These are phyloP conservation scores for Cyclotella cryptica DNA, from an alignment of 108 stramenopile genomes.

Conservation along the genomic window DNA sequence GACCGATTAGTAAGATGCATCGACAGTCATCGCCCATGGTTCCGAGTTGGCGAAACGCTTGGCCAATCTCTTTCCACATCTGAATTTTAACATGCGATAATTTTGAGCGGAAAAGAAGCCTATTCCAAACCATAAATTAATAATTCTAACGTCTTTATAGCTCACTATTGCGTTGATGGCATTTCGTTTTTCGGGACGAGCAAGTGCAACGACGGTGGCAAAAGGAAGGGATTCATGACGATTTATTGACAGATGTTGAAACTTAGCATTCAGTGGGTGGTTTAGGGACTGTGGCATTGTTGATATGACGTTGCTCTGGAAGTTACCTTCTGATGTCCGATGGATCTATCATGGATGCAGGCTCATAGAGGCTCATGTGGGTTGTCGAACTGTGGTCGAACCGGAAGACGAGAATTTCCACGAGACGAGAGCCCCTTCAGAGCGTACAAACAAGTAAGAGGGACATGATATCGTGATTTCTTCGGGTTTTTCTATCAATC, in stretches of 20 bases:
- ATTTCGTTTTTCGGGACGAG: constrained; percentile 73
- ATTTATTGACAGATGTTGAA: constrained; percentile 27
- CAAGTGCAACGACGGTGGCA: constrained; percentile 59
- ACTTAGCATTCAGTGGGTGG: constrained; percentile 37
- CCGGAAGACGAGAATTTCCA: too few species aligned
- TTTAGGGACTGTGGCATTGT: not conserved
- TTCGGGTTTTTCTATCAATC: too few species aligned
- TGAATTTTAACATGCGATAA: constrained; percentile 1
- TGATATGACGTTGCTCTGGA: not conserved
- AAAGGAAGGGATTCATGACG: constrained; percentile 42
- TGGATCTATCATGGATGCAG: not conserved
- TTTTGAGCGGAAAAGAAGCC: not conserved
- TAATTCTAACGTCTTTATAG: not conserved
- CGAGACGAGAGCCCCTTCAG: too few species aligned
- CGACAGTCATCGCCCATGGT: constrained; percentile 67
- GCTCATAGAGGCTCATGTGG: too few species aligned
- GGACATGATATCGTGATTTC: too few species aligned
- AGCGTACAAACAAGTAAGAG: too few species aligned
- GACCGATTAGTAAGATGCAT: constrained; percentile 66
- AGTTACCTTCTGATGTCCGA: not conserved
- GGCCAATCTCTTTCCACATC: constrained; percentile 84
- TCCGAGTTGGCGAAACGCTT: constrained; percentile 58
- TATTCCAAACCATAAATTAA: not conserved
- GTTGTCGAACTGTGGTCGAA: too few species aligned
- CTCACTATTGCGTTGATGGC: constrained; percentile 65